These are phyloP conservation scores for Blastobotrys attinorum DNA, from an alignment of 805 yeast species.

Conservation along the genomic window DNA sequence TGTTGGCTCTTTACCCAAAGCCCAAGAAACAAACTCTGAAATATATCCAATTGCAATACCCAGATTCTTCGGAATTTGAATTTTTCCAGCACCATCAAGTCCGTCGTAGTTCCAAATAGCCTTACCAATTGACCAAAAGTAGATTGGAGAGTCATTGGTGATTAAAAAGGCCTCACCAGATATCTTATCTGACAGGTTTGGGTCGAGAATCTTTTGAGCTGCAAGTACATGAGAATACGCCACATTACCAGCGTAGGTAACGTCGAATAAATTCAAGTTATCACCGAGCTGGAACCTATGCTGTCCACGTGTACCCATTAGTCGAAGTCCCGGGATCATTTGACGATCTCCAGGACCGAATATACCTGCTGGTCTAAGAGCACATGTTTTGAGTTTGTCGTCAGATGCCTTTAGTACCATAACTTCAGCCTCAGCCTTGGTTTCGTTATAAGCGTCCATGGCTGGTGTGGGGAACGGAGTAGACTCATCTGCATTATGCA, in stretches of 20 bases:
- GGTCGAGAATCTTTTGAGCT: conserved; percentile 60
- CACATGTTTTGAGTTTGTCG: conserved; percentile 61
- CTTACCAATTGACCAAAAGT: conserved; percentile 95
- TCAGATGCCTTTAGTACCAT: conserved; percentile 70
- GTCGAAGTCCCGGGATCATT: conserved; percentile 83
- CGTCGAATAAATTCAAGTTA: conserved; percentile 87
- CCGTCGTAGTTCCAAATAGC: conserved; percentile 98
- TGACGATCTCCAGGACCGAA: conserved; percentile 99
- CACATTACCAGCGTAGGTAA: conserved; percentile 98
- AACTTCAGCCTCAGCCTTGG: conserved; percentile 86
- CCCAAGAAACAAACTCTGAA: conserved; percentile 62
- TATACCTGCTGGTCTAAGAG: conserved; percentile 94
- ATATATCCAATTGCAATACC: conserved; percentile 78
- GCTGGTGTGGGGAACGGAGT: conserved; percentile 89
- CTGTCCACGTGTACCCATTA: conserved; percentile 76
- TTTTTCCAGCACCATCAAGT: conserved; percentile 58
- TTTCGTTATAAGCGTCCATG: conserved; percentile 95
- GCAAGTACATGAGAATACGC: conserved; percentile 96
- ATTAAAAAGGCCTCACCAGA: conserved; percentile 86
- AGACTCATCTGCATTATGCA: conserved; percentile 85
- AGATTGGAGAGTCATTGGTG: conserved; percentile 90
- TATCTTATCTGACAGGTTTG: conserved; percentile 34
- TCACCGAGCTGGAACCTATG: conserved; percentile 92
- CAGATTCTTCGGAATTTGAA: conserved; percentile 63
- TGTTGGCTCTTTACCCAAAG: conserved; percentile 82